Evolutionary conservation across 345 rosid genomes (phyloP), one percentile per base, ranked within the genome.

Genomic region (Bretschneidera sinensis): DNA sequence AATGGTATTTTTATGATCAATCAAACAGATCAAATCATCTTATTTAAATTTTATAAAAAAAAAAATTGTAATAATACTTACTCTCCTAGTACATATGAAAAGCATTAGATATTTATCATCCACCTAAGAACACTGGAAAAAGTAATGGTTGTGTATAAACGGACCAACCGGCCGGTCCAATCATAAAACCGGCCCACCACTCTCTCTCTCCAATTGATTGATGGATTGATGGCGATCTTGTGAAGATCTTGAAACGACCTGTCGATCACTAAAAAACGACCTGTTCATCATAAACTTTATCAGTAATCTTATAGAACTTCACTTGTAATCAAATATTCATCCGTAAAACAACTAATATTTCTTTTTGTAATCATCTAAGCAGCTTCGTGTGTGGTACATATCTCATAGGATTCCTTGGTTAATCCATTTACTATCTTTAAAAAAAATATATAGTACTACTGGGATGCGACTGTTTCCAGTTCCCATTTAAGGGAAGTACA

Each of bases 111-210:
- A n/a, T n/a, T n/a, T n/a, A n/a, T n/a, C n/a, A n/a, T n/a, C n/a
- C n/a, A n/a, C n/a, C n/a, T n/a, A n/a, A n/a, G n/a, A n/a, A n/a
- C n/a, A n/a, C n/a, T n/a, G n/a, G n/a, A 50, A 18, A 43, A 24
- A 45, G 33, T 23, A 43, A 47, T 7, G 68, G 61, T 48, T 31
- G 55, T 21, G 55, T 43, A 4, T 21, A 22, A 60, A 51, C 43
- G 31, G 65, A 54, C 65, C 20, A 51, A 35, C 62, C 62, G 63
- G 62, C 58, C 67, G 28, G 61, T 39, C 60, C 65, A 67, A 54
- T 60, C 55, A 60, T 54, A 43, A 10, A 60, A 21, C 21, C 71
- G 55, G 60, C 43, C 61, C 61, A 54, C 59, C 35, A 10, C 4
- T 47, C 1, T 8, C 18, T 52, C 48, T 20, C 14, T 55, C 17